Evolutionary conservation across 805 yeast genomes (phyloP).

Genomic region (Torulaspora franciscae): DNA sequence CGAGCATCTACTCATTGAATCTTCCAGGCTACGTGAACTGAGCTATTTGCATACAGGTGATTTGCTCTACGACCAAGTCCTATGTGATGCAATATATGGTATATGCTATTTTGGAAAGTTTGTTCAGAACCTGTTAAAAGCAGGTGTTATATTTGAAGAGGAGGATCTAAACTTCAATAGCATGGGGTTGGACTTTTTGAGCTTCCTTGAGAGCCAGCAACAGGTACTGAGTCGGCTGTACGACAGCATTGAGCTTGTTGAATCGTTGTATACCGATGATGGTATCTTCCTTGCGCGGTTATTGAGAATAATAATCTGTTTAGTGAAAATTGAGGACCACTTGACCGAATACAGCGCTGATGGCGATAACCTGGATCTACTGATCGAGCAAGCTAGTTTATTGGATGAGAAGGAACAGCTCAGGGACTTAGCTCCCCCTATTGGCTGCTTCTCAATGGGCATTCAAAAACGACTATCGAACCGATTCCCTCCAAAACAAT

Average conservation of each 20-base stretch:
- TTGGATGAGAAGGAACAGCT: not conserved
- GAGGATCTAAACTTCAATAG: conserved; percentile 67
- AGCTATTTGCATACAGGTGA: conserved; percentile 22
- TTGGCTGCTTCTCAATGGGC: conserved; percentile 43
- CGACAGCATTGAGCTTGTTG: conserved; percentile 29
- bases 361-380: conserved; percentile 12
- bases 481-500: conserved; percentile 41
- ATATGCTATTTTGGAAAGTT: conserved; percentile 50
- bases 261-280: not conserved
- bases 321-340: conserved; percentile 31
- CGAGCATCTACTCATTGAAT: conserved; percentile 49
- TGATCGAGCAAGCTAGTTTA: conserved; percentile 13
- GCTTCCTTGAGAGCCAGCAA: conserved; percentile 21
- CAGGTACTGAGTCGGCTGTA: conserved; percentile 32
- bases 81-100: conserved; percentile 50
- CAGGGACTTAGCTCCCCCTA: conserved; percentile 10
- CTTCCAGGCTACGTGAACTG: conserved; percentile 27
- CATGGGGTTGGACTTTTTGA: conserved; percentile 48
- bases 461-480: conserved; percentile 47
- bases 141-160: conserved; percentile 65
- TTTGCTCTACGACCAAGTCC: conserved; percentile 45
- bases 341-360: conserved; percentile 15
- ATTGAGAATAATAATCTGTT: conserved; percentile 29
- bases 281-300: conserved; percentile 19
- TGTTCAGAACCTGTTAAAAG: conserved; percentile 42